phyloP scores from a whole-genome alignment of 2,329 filamentous ascomycete species.

The Fusarium devonianum region DNA sequence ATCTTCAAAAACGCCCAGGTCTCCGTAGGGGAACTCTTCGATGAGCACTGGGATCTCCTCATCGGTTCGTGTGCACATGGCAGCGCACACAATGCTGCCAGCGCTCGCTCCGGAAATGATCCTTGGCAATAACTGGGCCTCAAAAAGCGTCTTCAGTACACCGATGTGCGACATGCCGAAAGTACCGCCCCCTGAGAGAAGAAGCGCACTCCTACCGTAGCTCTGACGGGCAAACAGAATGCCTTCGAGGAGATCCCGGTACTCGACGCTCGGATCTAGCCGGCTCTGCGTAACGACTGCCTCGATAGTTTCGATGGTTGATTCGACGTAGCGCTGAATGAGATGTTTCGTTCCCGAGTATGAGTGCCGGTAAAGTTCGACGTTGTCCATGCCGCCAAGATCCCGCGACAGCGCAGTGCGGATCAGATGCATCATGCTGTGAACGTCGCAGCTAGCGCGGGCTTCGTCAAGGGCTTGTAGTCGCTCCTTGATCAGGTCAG shows the following conservation, averaged over 20 bases:
- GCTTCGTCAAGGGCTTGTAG: constrained; percentile 78
- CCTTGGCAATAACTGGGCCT: constrained; percentile 77
- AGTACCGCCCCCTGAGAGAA: constrained; percentile 85
- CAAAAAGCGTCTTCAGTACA: constrained; percentile 81
- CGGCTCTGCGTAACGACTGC: constrained; percentile 70
- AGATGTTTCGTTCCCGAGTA: constrained; percentile 86
- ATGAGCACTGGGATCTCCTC: constrained; percentile 77
- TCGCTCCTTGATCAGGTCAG: constrained; percentile 71
- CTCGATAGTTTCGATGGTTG: constrained; percentile 76
- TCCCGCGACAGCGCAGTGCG: constrained; percentile 82
- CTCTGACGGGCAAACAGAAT: constrained; percentile 77
- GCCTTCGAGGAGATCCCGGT: constrained; percentile 69
- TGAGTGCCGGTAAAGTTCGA: constrained; percentile 81
- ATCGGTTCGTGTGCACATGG: constrained; percentile 79
- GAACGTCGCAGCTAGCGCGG: constrained; percentile 73
- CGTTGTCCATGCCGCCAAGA: constrained; percentile 85
- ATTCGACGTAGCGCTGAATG: constrained; percentile 87
- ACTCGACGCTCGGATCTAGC: constrained; percentile 61
- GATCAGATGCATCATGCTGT: constrained; percentile 79
- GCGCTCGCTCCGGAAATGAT: constrained; percentile 90
- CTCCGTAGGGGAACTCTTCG: constrained; percentile 76
- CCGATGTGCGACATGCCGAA: constrained; percentile 94
- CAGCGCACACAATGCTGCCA: constrained; percentile 83
- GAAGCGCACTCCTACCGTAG: constrained; percentile 82
- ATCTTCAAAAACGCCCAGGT: constrained; percentile 80